Evolutionary conservation across 1,284 basidiomycete genomes (phyloP).

Genomic region (Cutaneotrichosporon cyanovorans): DNA sequence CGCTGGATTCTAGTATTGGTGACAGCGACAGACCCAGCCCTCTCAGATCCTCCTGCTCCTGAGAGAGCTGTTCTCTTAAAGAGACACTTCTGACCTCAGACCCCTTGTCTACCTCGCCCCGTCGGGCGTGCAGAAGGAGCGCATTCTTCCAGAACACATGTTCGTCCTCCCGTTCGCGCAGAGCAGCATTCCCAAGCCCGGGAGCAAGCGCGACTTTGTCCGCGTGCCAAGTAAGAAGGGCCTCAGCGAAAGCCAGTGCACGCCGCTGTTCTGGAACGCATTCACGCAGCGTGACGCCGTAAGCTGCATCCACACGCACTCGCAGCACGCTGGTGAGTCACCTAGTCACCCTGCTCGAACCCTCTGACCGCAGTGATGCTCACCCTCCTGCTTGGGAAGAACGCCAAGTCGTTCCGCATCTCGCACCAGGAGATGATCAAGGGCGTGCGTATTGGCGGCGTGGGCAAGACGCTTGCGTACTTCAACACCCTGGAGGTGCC

Average conservation of each 20-base stretch:
- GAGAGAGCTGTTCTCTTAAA: no score
- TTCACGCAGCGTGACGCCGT: slow-evolving; percentile 64
- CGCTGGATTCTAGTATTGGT: no score
- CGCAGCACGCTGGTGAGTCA: slow-evolving; percentile 58
- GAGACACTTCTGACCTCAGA: slow-evolving; percentile 49
- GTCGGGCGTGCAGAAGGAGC: slow-evolving; percentile 79
- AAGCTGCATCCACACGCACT: slow-evolving; percentile 80
- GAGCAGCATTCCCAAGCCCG: slow-evolving; percentile 52
- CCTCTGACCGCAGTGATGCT: slow-evolving; percentile 56
- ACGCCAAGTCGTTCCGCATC: slow-evolving; percentile 56
- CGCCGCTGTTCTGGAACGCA: slow-evolving; percentile 85
- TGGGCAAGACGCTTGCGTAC: slow-evolving; percentile 63
- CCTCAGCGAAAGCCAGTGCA: slow-evolving; percentile 72
- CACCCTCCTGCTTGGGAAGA: slow-evolving; percentile 62
- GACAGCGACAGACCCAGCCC: no score
- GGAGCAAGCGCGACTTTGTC: slow-evolving; percentile 63
- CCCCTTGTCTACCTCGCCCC: slow-evolving; percentile 77
- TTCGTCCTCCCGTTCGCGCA: slow-evolving; percentile 76
- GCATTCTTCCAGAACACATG: slow-evolving; percentile 68
- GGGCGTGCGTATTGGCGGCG: slow-evolving; percentile 68
- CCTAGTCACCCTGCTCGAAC: neutral
- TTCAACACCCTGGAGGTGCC: slow-evolving; percentile 76
- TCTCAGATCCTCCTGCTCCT: no score
- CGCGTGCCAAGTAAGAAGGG: slow-evolving; percentile 58
- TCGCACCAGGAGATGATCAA: slow-evolving; percentile 82